These are phyloP conservation scores for Aspergillus pseudoterreus DNA, from an alignment of 2,329 filamentous ascomycete genomes.

Conservation along the genomic window DNA sequence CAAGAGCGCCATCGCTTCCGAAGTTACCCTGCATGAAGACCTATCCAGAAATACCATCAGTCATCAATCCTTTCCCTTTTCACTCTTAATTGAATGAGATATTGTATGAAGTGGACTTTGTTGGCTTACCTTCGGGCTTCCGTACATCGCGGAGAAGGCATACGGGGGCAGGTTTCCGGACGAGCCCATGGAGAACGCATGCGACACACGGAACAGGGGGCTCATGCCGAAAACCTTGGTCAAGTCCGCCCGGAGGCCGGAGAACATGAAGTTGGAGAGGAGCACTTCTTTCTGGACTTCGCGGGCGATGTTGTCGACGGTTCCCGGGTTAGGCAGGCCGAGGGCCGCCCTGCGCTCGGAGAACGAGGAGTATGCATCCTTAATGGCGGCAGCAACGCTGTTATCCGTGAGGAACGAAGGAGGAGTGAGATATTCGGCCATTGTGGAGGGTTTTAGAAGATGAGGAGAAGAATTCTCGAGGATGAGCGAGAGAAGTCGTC, in stretches of 20 bases:
- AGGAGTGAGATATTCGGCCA: conserved; percentile 45
- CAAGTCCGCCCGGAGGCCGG: conserved; percentile 89
- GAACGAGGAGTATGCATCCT: conserved; percentile 77
- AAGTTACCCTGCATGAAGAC: conserved; percentile 93
- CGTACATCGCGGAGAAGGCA: conserved; percentile 89
- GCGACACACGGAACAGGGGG: conserved; percentile 94
- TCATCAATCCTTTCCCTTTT: conserved; percentile 8
- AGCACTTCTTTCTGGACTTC: conserved; percentile 97
- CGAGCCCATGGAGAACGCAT: conserved; percentile 89
- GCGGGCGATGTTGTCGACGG: conserved; percentile 80
- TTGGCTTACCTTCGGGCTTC: conserved; percentile 76
- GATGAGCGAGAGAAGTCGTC: conserved; percentile 17
- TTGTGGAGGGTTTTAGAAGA: conserved; percentile 18
- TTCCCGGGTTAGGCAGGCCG: conserved; percentile 87
- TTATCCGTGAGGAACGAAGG: conserved; percentile 70
- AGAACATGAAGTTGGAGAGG: conserved; percentile 95
- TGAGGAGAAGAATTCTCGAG: conserved; percentile 11
- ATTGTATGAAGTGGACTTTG: neutral
- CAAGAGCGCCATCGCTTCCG: conserved; percentile 86
- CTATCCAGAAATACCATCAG: conserved; percentile 44
- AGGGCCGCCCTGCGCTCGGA: conserved; percentile 82
- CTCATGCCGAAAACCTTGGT: conserved; percentile 94
- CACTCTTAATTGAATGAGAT: neutral
- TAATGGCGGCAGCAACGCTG: conserved; percentile 63
- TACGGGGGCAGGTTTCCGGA: conserved; percentile 85